Evolutionary conservation across 2,329 filamentous ascomycete species (phyloP).

Genomic region (Cladosporium oxysporum): DNA sequence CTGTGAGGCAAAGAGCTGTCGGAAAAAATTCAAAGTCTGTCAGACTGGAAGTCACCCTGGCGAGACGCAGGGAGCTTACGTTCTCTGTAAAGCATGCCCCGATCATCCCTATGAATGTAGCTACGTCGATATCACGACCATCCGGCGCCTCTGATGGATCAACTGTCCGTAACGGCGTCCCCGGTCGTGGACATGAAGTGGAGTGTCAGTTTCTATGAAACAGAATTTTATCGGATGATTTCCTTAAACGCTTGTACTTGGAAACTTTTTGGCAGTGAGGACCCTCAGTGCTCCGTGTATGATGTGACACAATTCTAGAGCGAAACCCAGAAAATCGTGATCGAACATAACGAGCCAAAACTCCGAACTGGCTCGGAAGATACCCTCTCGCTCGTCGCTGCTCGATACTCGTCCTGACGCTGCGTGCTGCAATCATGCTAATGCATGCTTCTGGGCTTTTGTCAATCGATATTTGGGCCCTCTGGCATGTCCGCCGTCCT

Average conservation of each 20-base stretch:
- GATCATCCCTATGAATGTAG: background rate
- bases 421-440: constrained; percentile 10
- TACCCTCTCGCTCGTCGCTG: constrained; percentile 4
- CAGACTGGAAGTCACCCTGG: background rate
- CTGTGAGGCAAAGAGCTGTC: background rate
- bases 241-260: background rate
- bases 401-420: constrained; percentile 4
- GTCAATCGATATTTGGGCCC: constrained; percentile 14
- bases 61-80: background rate
- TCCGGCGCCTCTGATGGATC: background rate
- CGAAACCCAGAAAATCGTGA: background rate
- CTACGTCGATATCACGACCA: background rate
- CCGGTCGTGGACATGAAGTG: background rate
- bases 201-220: background rate
- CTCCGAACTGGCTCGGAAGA: constrained; percentile 8
- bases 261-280: background rate
- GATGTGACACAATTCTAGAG: background rate
- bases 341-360: constrained; percentile 17
- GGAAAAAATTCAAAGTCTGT: background rate
- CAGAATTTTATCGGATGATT: background rate
- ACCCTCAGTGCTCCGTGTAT: background rate
- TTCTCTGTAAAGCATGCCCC: background rate
- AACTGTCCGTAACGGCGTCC: background rate
- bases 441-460: constrained; percentile 5
- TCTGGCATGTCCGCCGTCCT: constrained; percentile 6